A percentile compares a stretch with the other conserved stretches of the same genome.
These are phyloP conservation scores for Glycine soja DNA, from an alignment of 306 rosid species.

Conservation along the genomic window DNA sequence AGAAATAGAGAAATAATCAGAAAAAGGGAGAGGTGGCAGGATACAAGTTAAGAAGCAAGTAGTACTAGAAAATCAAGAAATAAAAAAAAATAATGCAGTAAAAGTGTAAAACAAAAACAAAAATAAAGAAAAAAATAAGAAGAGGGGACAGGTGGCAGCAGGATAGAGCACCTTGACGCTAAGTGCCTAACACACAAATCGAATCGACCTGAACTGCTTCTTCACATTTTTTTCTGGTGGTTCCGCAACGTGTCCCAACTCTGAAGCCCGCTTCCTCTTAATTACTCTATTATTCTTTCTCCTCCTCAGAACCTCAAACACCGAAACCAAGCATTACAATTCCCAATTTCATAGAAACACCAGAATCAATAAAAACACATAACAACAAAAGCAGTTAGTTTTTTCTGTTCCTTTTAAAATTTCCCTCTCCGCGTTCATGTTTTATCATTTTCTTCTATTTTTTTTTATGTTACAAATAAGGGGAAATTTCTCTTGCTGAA, in stretches of 20 bases:
- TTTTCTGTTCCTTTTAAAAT: background rate
- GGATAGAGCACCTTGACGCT: conserved; percentile 34
- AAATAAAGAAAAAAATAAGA: too few relatives aligned
- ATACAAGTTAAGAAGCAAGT: too few relatives aligned
- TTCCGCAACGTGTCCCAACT: conserved; percentile 45
- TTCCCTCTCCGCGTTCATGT: background rate
- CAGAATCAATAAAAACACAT: background rate
- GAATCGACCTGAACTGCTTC: conserved; percentile 1
- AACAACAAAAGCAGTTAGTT: background rate
- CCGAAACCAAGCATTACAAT: background rate
- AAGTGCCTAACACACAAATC: conserved; percentile 17
- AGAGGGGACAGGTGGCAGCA: conserved; percentile 42
- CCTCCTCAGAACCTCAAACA: background rate
- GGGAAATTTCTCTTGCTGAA: too few relatives aligned
- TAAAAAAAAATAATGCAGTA: too few relatives aligned
- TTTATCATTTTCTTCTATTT: background rate
- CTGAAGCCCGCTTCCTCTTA: background rate
- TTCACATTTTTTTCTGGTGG: conserved; percentile 13
- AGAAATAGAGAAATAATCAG: too few relatives aligned
- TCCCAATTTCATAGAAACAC: conserved; percentile 33
- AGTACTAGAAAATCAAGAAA: too few relatives aligned
- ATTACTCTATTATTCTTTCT: conserved; percentile 22
- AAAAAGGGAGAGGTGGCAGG: too few relatives aligned
- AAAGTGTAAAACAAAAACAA: too few relatives aligned
- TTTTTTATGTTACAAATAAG: background rate